Base-by-base conservation (phyloP, 306 rosid species). In the Gillenia trifoliata region DNA sequence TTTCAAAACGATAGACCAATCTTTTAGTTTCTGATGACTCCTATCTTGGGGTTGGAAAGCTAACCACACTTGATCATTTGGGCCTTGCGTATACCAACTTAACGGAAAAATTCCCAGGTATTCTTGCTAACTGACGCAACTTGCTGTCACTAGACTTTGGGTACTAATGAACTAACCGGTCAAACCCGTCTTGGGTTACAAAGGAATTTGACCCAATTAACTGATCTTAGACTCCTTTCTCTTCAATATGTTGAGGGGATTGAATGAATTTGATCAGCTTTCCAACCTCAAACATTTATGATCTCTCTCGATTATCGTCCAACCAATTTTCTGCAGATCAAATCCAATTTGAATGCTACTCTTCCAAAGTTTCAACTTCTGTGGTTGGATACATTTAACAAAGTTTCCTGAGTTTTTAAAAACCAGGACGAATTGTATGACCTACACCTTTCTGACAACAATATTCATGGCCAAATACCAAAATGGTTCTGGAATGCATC, bases 241-340 rank as follows among this genome's bases (percentile, higher is more conserved):
- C 4, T 0, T 0, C n/a, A 88, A 83, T 64, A 5, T 75, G 4
- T 66, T 88, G 61, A 72, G 76, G 63, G 64, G 75, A 6, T 25
- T 13, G 0, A 55, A 78, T 54, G 71, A 78, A 0, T 40, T 82
- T 0, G 47, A 61, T 72, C 30, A 63, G 41, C 70, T 82, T 57
- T 36, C 76, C 47, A 16, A 26, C 33, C 40, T 78, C 2, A 8
- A 30, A 20, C 52, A 13, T 4, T 66, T 80, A 2, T 31, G 5
- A 6, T 9, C 77, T 80, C n/a, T n/a, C n/a, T 25, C 20, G 6
- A 0, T 49, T 75, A 30, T 47, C 62, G 0, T 10, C 79, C 36
- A 82, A 70, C 69, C 54, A 54, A 5, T 79, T 68, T 67, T 5
- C 34, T 68, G 79, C 49, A 68, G 1, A 77, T 60, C 23, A 64